These are phyloP conservation scores for Spirogloea muscicola DNA, from an alignment of 139 green algal species.

Conservation along the genomic window DNA sequence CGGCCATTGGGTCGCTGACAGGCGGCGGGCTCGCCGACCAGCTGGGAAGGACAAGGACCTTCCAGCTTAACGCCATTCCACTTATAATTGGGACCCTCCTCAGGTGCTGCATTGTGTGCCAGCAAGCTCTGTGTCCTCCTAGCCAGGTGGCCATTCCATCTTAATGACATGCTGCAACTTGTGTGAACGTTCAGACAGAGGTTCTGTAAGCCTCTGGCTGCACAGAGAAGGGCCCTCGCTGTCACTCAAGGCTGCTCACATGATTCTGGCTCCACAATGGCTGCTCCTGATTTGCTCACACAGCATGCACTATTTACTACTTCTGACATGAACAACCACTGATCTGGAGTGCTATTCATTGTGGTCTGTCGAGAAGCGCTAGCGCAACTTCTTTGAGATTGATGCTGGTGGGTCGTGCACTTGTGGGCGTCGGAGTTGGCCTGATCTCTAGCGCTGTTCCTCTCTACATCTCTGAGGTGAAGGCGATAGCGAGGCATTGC, in stretches of 20 bases:
- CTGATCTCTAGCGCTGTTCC: conserved; percentile 85
- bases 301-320: not conserved
- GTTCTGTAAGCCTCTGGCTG: too few species aligned
- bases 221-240: too few species aligned
- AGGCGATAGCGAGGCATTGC: too few species aligned
- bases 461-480: conserved; percentile 86
- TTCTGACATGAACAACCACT: not conserved
- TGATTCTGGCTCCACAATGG: not conserved
- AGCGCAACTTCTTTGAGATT: not conserved
- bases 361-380: conserved; percentile 8
- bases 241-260: too few species aligned
- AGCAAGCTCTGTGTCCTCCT: too few species aligned
- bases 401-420: conserved; percentile 73
- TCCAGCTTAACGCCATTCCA: conserved; percentile 30
- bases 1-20: conserved; percentile 14
- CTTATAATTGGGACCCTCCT: conserved; percentile 28
- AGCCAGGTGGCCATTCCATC: too few species aligned
- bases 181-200: too few species aligned
- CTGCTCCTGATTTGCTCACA: not conserved
- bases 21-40: conserved; percentile 10
- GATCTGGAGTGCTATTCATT: not conserved
- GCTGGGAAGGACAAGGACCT: conserved; percentile 21
- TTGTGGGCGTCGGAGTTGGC: conserved; percentile 86
- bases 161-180: too few species aligned
- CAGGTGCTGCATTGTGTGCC: conserved; percentile 6